These are phyloP conservation scores for Russula olivacea DNA, from an alignment of 768 basidiomycete genomes.

Conservation along the genomic window DNA sequence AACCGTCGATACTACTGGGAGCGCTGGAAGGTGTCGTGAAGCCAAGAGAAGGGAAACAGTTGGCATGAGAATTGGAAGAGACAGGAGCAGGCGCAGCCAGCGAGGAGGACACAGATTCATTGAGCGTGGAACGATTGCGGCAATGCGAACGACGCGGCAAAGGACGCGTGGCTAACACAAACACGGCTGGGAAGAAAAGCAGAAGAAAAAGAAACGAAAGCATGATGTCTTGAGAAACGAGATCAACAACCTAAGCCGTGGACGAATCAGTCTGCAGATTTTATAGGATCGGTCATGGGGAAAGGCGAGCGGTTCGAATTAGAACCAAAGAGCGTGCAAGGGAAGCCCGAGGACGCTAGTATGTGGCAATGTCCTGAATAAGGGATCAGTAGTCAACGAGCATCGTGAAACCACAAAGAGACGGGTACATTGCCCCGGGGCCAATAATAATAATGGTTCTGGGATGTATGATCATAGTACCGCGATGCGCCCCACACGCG, in stretches of 20 bases:
- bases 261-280: neutral
- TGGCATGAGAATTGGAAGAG: neutral
- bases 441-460: too few species aligned
- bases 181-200: neutral
- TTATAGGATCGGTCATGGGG: conserved; percentile 1
- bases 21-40: conserved; percentile 51
- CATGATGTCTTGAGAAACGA: neutral
- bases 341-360: neutral
- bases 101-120: neutral
- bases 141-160: neutral
- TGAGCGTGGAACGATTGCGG: neutral
- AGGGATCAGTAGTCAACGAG: neutral
- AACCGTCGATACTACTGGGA: conserved; percentile 33
- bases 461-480: too few species aligned
- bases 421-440: too few species aligned
- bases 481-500: too few species aligned
- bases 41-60: conserved; percentile 38
- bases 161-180: neutral
- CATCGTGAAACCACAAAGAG: too few species aligned
- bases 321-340: neutral
- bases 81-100: neutral
- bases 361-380: neutral
- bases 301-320: neutral
- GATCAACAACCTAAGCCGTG: neutral
- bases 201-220: neutral